Percentiles rank a stretch among this genome's conserved stretches.
phyloP scores from a whole-genome alignment of 2,329 filamentous ascomycete genomes.

The Acrocalymma vagum region DNA sequence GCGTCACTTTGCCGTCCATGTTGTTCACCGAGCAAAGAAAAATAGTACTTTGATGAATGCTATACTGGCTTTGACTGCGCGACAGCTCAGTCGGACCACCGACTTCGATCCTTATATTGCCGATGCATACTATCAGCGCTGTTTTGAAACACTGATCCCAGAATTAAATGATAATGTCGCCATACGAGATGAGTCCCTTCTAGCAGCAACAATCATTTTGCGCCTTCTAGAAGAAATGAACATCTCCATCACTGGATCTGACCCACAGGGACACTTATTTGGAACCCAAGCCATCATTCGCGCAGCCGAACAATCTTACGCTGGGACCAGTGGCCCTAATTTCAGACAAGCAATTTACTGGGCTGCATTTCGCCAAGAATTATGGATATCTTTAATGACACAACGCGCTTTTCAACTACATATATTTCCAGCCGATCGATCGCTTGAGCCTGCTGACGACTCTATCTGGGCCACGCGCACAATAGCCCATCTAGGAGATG shows the following conservation, averaged over 20 bases:
- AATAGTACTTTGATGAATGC: constrained; percentile 53
- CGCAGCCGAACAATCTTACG: constrained; percentile 42
- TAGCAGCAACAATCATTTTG: constrained; percentile 52
- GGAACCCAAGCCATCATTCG: constrained; percentile 48
- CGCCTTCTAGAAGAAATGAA: constrained; percentile 54
- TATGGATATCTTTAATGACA: constrained; percentile 48
- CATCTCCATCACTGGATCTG: constrained; percentile 44
- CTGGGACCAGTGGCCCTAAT: constrained; percentile 37
- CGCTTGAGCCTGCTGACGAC: constrained; percentile 49
- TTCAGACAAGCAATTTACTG: constrained; percentile 48
- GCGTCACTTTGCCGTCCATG: constrained; percentile 43
- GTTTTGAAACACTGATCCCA: constrained; percentile 51
- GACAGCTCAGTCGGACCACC: constrained; percentile 50
- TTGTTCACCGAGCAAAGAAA: constrained; percentile 46
- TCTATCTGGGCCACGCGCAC: constrained; percentile 54
- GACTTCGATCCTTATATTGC: constrained; percentile 51
- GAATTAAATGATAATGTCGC: constrained; percentile 49
- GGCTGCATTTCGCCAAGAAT: constrained; percentile 48
- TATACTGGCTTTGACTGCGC: constrained; percentile 52
- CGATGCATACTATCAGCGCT: constrained; percentile 52
- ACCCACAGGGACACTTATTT: constrained; percentile 49
- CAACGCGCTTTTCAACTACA: constrained; percentile 46
- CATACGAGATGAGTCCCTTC: constrained; percentile 50
- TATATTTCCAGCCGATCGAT: constrained; percentile 49
- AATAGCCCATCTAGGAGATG: constrained; percentile 48